Percentiles rank a stretch among this genome's conserved stretches.
These are phyloP conservation scores for Solanum arcanum DNA, from an alignment of 257 asterid species.

Conservation along the genomic window DNA sequence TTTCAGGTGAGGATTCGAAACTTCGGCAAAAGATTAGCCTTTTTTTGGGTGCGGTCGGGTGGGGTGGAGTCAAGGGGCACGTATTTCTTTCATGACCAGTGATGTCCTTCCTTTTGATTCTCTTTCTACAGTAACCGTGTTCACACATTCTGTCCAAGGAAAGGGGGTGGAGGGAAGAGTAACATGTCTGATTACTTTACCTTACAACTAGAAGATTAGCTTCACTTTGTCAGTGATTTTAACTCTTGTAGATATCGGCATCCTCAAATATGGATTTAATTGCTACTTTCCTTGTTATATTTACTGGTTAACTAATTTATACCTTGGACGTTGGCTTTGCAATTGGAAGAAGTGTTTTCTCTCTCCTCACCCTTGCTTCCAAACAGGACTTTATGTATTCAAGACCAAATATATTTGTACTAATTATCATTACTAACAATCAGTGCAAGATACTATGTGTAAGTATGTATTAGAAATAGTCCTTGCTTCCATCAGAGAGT, in stretches of 20 bases:
- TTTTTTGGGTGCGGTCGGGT: background rate
- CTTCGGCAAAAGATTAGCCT: background rate
- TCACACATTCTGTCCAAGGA: background rate
- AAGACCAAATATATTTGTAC: background rate
- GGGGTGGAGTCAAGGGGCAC: background rate
- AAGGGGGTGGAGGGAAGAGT: background rate
- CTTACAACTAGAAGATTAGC: background rate
- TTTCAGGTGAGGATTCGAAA: conserved; percentile 52
- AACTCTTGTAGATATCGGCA: background rate
- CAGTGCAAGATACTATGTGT: background rate
- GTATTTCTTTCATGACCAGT: background rate
- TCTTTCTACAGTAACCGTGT: background rate
- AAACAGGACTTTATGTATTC: background rate
- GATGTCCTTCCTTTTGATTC: background rate
- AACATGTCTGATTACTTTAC: background rate
- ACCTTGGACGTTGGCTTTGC: background rate
- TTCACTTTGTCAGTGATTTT: background rate
- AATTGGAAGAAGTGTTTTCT: background rate
- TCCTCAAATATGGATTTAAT: background rate
- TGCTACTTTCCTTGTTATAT: background rate
- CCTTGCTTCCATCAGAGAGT: background rate
- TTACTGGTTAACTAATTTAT: background rate
- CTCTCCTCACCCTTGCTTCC: background rate
- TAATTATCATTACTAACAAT: background rate
- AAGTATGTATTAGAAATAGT: background rate